Percentiles rank a stretch among this genome's conserved stretches.
Conservation (phyloP, 2,329 filamentous ascomycete genomes). For the Emergomyces pasteurianus region DNA sequence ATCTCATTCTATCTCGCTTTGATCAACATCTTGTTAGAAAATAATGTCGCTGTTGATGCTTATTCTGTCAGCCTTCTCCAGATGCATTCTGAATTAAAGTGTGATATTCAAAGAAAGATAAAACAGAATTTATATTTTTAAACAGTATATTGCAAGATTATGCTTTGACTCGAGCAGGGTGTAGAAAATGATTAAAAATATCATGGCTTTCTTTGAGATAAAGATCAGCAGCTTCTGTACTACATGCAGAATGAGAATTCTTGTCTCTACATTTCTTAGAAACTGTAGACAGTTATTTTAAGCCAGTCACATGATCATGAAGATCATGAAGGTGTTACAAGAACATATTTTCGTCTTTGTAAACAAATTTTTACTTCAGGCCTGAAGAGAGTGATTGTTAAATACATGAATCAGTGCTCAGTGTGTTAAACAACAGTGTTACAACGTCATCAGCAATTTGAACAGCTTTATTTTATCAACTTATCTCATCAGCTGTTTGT, state of each 20-base stretch:
- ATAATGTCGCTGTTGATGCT: not conserved
- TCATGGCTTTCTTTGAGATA: not conserved
- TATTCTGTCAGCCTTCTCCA: not conserved
- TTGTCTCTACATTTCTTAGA: not conserved
- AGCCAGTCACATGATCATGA: not conserved
- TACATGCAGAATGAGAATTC: not conserved
- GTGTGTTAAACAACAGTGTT: not conserved
- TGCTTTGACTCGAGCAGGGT: not conserved
- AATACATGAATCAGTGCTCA: not conserved
- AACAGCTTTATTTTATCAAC: not conserved
- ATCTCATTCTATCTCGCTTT: no score
- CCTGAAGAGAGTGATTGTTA: not conserved
- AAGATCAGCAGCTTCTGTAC: not conserved
- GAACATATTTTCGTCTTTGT: not conserved
- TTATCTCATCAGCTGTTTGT: not conserved
- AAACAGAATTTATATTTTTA: not conserved
- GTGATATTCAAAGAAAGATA: not conserved
- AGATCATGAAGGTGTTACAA: not conserved
- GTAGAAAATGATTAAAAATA: not conserved
- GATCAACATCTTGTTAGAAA: no score
- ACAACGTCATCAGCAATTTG: not conserved
- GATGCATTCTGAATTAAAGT: not conserved
- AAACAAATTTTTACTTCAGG: not conserved
- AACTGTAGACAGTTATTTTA: not conserved
- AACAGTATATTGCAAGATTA: no score